Conservation (phyloP, 768 basidiomycete genomes). For the Lentinula detonsa region DNA sequence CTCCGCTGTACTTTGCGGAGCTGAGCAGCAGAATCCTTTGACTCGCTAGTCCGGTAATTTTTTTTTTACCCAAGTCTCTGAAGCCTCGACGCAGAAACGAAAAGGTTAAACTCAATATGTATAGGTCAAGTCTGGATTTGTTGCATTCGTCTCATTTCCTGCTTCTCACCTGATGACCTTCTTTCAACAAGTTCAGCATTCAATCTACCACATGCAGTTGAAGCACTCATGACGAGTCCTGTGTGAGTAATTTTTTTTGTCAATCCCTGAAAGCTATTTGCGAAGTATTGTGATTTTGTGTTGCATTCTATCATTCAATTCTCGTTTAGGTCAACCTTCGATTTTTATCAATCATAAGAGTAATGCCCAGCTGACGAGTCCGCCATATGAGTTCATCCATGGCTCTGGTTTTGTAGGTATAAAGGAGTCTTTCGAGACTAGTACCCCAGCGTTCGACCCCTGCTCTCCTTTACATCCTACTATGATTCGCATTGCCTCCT, state of each 20-base stretch:
- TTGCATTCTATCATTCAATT: background rate
- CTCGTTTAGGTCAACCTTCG: background rate
- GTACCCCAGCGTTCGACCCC: background rate
- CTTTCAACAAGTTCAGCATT: background rate
- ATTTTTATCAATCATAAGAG: background rate
- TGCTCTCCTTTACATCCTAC: background rate
- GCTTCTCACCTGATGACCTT: background rate
- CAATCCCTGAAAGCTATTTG: background rate
- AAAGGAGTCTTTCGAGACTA: background rate
- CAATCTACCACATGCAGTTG: background rate
- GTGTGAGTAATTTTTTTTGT: background rate
- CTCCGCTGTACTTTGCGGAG: too few species aligned
- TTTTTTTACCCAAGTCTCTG: too few species aligned
- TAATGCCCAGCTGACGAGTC: background rate
- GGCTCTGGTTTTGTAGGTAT: background rate
- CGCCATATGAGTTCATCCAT: background rate
- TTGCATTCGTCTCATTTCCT: background rate
- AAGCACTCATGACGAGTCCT: background rate
- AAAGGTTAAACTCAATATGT: too few species aligned
- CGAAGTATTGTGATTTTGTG: too few species aligned
- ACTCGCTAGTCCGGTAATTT: too few species aligned
- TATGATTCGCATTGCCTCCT: background rate
- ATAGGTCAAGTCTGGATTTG: too few species aligned
- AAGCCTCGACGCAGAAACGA: background rate
- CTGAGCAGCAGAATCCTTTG: too few species aligned